A percentile compares a stretch with the other conserved stretches of the same genome.
Evolutionary conservation across 768 basidiomycete species (phyloP).

Genomic region (Kwoniella shandongensis): DNA sequence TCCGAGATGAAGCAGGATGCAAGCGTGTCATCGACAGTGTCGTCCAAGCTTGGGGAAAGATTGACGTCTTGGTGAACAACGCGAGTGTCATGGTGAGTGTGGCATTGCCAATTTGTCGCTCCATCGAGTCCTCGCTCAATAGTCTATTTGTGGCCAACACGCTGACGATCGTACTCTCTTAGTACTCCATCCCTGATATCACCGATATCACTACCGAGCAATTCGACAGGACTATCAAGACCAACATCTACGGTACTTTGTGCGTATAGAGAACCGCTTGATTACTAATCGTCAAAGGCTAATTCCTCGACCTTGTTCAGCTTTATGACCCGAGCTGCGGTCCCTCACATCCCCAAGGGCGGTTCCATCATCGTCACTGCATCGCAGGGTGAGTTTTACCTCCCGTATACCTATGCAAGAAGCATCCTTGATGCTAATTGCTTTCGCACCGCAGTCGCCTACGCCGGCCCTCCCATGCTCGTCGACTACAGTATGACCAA

Average conservation of each 20-base stretch:
- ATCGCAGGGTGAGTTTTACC: slow-evolving; percentile 51
- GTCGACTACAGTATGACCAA: slow-evolving; percentile 63
- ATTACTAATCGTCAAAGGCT: background rate
- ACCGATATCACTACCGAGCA: slow-evolving; percentile 57
- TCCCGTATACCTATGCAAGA: background rate
- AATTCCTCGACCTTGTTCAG: background rate
- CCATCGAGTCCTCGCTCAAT: background rate
- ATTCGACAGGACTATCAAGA: slow-evolving; percentile 61
- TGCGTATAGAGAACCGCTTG: slow-evolving; percentile 1
- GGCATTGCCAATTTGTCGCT: no score
- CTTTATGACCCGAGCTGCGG: slow-evolving; percentile 60
- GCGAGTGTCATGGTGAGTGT: slow-evolving; percentile 58
- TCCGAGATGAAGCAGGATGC: slow-evolving; percentile 51
- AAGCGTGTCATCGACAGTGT: slow-evolving; percentile 49
- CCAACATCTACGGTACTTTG: slow-evolving; percentile 65
- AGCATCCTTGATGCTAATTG: background rate
- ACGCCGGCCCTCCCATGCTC: slow-evolving; percentile 52
- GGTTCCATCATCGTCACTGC: slow-evolving; percentile 66
- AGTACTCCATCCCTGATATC: slow-evolving; percentile 56
- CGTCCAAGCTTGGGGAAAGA: slow-evolving; percentile 51
- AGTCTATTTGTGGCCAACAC: background rate
- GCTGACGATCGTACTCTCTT: slow-evolving; percentile 53
- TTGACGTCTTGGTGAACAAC: slow-evolving; percentile 66
- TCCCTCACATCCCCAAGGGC: slow-evolving; percentile 65
- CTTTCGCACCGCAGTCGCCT: slow-evolving; percentile 34